Percentiles rank a stretch among this genome's conserved stretches.
Evolutionary conservation across 108 stramenopile genomes (phyloP).

Genomic region (Cyclotella sp.): DNA sequence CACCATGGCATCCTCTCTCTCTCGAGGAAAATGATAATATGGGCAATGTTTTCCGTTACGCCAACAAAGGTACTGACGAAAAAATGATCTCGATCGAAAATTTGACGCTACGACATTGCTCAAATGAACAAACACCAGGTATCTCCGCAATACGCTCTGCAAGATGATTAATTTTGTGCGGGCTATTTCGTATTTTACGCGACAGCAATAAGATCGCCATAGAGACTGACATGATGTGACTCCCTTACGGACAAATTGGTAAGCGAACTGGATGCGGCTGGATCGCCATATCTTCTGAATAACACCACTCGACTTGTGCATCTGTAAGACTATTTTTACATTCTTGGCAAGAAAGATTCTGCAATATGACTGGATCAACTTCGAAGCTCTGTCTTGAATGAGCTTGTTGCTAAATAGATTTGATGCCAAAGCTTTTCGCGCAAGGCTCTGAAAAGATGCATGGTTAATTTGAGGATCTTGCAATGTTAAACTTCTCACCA

Average conservation of each 20-base stretch:
- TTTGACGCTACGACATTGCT: background rate
- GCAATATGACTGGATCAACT: slow-evolving; percentile 19
- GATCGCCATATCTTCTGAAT: slow-evolving; percentile 22
- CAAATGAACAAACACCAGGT: slow-evolving; percentile 24
- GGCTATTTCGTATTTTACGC: slow-evolving; percentile 13
- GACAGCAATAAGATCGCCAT: slow-evolving; percentile 36
- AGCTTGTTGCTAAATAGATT: background rate
- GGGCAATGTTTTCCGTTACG: background rate
- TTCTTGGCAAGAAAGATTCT: slow-evolving; percentile 31
- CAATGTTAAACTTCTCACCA: background rate
- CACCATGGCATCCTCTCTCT: background rate
- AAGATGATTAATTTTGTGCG: slow-evolving; percentile 9
- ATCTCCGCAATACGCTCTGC: slow-evolving; percentile 36
- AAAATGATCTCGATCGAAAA: background rate
- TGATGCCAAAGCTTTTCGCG: slow-evolving; percentile 3
- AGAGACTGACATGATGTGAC: slow-evolving; percentile 26
- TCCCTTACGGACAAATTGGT: slow-evolving; percentile 23
- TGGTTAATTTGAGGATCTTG: background rate
- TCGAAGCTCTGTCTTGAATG: slow-evolving; percentile 20
- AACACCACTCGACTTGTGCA: slow-evolving; percentile 1
- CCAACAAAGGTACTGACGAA: slow-evolving; percentile 22
- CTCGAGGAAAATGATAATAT: background rate
- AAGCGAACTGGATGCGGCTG: background rate
- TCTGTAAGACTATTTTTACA: background rate
- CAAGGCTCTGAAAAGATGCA: slow-evolving; percentile 1